Percentiles rank a stretch among this genome's conserved stretches.
Evolutionary conservation across 352 stramenopile genomes (phyloP).

Genomic region (Globisporangium lucens): DNA sequence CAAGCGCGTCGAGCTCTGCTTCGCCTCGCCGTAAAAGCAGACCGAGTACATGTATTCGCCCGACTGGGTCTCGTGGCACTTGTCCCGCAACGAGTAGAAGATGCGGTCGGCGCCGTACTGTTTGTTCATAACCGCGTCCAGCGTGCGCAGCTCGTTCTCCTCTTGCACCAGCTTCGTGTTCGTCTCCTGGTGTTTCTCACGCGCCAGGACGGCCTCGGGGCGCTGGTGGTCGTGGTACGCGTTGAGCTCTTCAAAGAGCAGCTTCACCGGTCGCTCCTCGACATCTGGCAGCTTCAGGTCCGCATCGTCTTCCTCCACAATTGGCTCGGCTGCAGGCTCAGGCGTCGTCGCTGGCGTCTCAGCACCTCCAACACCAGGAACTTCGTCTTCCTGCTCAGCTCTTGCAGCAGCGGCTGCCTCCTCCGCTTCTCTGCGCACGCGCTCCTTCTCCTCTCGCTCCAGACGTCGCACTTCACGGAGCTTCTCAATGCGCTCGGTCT

Average conservation of each 20-base stretch:
- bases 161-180: conserved; percentile 33
- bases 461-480: conserved; percentile 47
- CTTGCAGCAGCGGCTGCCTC: conserved; percentile 13
- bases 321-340: conserved; percentile 11
- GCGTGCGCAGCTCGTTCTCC: conserved; percentile 31
- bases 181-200: conserved; percentile 41
- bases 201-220: conserved; percentile 38
- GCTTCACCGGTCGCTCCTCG: conserved; percentile 55
- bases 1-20: conserved; percentile 77
- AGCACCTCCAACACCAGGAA: conserved; percentile 3
- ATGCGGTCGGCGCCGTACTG: conserved; percentile 62
- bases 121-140: conserved; percentile 40
- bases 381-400: conserved; percentile 15
- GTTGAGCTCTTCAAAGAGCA: conserved; percentile 51
- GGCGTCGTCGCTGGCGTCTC: neutral
- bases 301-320: conserved; percentile 29
- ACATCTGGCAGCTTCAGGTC: conserved; percentile 46
- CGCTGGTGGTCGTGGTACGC: conserved; percentile 43
- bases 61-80: conserved; percentile 64
- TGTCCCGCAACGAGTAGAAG: conserved; percentile 63
- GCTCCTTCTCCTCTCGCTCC: conserved; percentile 22
- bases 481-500: conserved; percentile 52
- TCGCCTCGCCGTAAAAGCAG: conserved; percentile 82
- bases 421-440: conserved; percentile 28
- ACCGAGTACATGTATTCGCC: conserved; percentile 86